Conservation (phyloP, 2,329 filamentous ascomycete species). For the Trichoderma simmonsii region DNA sequence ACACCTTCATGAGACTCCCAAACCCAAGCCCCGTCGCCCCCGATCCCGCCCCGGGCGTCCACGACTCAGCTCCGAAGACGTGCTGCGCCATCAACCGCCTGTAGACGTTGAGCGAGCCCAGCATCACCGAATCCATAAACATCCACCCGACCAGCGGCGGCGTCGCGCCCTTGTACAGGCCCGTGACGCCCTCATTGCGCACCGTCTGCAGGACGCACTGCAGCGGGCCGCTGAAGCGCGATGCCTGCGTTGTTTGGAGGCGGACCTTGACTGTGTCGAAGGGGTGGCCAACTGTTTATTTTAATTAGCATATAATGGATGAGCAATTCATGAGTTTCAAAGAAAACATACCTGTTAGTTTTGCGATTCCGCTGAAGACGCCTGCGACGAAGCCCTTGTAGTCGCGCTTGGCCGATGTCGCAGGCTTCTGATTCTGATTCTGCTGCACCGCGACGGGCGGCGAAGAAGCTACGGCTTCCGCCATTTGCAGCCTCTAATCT, state of each 20-base stretch:
- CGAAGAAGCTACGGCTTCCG: conserved; percentile 1
- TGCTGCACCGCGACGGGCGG: not conserved
- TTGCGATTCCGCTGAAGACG: conserved; percentile 91
- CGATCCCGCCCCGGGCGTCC: conserved; percentile 28
- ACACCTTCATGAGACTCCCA: not conserved
- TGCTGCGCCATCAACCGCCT: conserved; percentile 77
- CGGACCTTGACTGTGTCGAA: conserved; percentile 98
- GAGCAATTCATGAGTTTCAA: not conserved
- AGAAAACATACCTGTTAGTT: conserved; percentile 65
- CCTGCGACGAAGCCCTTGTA: conserved; percentile 98
- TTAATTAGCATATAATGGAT: too few species aligned
- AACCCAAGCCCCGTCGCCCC: conserved; percentile 22
- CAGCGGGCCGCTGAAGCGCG: conserved; percentile 80
- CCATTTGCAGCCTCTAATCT: not conserved
- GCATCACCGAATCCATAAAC: conserved; percentile 92
- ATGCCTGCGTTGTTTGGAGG: conserved; percentile 75
- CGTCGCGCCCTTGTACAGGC: conserved; percentile 91
- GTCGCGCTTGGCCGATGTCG: conserved; percentile 38
- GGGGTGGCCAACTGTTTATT: conserved; percentile 57
- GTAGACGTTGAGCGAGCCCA: conserved; percentile 88
- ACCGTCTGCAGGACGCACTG: conserved; percentile 84
- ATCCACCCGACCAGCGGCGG: conserved; percentile 96
- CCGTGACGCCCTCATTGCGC: conserved; percentile 76
- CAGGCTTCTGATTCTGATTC: not conserved
- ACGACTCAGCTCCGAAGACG: conserved; percentile 59